phyloP scores from a whole-genome alignment of 345 rosid species.

The Bruguiera sexangula region DNA sequence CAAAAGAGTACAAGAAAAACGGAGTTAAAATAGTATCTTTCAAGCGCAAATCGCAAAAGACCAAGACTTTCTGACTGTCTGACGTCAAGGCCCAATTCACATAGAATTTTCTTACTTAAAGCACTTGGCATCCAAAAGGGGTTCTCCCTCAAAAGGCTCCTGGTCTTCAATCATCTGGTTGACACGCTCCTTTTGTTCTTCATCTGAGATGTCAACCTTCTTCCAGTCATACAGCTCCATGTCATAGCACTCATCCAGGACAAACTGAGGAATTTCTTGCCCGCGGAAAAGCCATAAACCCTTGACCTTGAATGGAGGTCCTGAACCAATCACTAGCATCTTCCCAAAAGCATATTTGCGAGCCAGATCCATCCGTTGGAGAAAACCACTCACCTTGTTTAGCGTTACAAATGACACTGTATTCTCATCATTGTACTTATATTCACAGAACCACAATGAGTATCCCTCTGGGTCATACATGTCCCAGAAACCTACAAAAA shows the following conservation, averaged over 20 bases:
- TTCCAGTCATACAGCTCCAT: conserved; percentile 97
- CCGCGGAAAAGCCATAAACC: conserved; percentile 99
- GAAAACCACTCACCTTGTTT: conserved; percentile 94
- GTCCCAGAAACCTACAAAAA: conserved; percentile 84
- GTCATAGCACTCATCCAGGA: conserved; percentile 91
- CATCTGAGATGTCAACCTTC: conserved; percentile 76
- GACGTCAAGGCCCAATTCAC: conserved; percentile 13
- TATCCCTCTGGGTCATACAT: conserved; percentile 99
- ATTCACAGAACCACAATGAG: conserved; percentile 96
- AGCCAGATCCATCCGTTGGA: conserved; percentile 92
- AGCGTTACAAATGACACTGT: conserved; percentile 80
- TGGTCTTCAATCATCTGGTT: conserved; percentile 91
- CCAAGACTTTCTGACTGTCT: background rate
- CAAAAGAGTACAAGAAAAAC: background rate
- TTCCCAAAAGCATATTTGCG: conserved; percentile 96
- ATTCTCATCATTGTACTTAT: conserved; percentile 96
- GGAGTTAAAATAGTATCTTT: background rate
- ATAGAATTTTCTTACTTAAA: conserved; percentile 53
- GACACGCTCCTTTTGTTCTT: conserved; percentile 86
- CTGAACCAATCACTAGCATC: conserved; percentile 81
- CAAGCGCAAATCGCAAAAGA: conserved; percentile 5
- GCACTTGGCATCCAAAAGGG: conserved; percentile 97
- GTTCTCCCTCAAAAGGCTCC: conserved; percentile 93
- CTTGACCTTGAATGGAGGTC: conserved; percentile 85
- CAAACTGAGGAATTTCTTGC: conserved; percentile 70